A percentile compares a stretch with the other conserved stretches of the same genome.
phyloP scores from a whole-genome alignment of 805 yeast genomes.

The Yarrowia osloensis region DNA sequence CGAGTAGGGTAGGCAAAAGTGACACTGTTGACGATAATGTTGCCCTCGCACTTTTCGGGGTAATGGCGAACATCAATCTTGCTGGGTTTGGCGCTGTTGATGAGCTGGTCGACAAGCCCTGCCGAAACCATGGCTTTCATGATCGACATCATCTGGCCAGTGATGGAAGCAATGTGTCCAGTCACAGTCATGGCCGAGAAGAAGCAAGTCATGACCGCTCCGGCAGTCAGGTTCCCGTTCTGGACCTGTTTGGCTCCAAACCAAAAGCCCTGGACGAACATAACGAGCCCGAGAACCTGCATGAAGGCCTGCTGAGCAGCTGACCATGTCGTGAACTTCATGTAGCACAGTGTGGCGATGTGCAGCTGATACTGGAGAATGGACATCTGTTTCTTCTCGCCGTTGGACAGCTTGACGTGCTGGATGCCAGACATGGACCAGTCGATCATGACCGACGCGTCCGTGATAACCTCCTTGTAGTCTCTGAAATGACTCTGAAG shows the following conservation, averaged over 20 bases:
- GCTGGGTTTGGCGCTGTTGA: background rate
- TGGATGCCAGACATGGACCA: slow-evolving; percentile 68
- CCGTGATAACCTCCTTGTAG: slow-evolving; percentile 61
- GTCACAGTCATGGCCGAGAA: slow-evolving; percentile 79
- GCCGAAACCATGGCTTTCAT: slow-evolving; percentile 76
- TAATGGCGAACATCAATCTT: slow-evolving; percentile 2
- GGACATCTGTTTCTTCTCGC: slow-evolving; percentile 54
- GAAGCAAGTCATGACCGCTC: slow-evolving; percentile 78
- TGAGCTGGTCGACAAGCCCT: background rate
- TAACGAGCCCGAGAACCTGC: slow-evolving; percentile 59
- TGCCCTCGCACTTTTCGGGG: background rate
- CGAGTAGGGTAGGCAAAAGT: slow-evolving; percentile 65
- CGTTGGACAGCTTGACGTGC: slow-evolving; percentile 62
- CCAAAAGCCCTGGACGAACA: slow-evolving; percentile 93
- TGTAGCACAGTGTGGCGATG: slow-evolving; percentile 48
- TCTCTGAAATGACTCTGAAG: slow-evolving; percentile 52
- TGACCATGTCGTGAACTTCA: slow-evolving; percentile 49
- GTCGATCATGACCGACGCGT: slow-evolving; percentile 61
- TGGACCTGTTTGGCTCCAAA: slow-evolving; percentile 74
- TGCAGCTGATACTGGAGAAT: slow-evolving; percentile 46
- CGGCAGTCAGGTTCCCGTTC: slow-evolving; percentile 53
- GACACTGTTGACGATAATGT: slow-evolving; percentile 32
- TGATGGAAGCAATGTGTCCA: slow-evolving; percentile 54
- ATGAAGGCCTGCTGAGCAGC: slow-evolving; percentile 59
- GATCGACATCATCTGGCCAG: slow-evolving; percentile 59